Conservation (phyloP, 306 rosid species). For the Glycine tomentella region DNA sequence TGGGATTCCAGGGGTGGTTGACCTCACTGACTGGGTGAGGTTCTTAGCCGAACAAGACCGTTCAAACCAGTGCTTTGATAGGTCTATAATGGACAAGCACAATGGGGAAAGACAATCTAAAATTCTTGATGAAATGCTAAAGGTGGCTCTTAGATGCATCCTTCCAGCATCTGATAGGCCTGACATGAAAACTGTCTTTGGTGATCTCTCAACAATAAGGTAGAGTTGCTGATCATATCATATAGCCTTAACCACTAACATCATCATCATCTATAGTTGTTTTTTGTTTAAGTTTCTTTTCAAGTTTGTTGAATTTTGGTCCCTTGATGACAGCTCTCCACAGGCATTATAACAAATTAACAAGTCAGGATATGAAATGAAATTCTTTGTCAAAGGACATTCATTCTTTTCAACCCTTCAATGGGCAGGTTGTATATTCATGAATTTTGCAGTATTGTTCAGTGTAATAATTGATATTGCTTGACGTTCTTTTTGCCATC, state of each 20-base stretch:
- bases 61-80: conserved; percentile 68
- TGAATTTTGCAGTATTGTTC: conserved; percentile 2
- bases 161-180: conserved; percentile 84
- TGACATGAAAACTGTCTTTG: conserved; percentile 69
- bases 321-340: conserved; percentile 41
- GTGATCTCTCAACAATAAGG: conserved; percentile 66
- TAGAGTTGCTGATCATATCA: conserved; percentile 42
- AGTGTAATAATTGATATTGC: conserved; percentile 10
- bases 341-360: conserved; percentile 42
- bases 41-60: conserved; percentile 60
- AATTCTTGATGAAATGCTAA: conserved; percentile 65
- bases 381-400: conserved; percentile 48
- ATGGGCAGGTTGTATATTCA: conserved; percentile 39
- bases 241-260: conserved; percentile 51
- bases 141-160: conserved; percentile 73
- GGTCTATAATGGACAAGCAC: conserved; percentile 52
- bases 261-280: conserved; percentile 36
- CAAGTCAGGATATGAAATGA: conserved; percentile 42
- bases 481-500: not conserved
- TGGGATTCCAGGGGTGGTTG: conserved; percentile 66
- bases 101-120: conserved; percentile 32
- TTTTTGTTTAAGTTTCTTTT: conserved; percentile 20
- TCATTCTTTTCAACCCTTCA: conserved; percentile 49
- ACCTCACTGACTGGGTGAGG: conserved; percentile 74
- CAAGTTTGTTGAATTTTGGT: conserved; percentile 31